Evolutionary conservation across 1,139 yeast genomes (phyloP), one percentile per base, ranked within the genome.

Genomic region (Hanseniaspora sp.): DNA sequence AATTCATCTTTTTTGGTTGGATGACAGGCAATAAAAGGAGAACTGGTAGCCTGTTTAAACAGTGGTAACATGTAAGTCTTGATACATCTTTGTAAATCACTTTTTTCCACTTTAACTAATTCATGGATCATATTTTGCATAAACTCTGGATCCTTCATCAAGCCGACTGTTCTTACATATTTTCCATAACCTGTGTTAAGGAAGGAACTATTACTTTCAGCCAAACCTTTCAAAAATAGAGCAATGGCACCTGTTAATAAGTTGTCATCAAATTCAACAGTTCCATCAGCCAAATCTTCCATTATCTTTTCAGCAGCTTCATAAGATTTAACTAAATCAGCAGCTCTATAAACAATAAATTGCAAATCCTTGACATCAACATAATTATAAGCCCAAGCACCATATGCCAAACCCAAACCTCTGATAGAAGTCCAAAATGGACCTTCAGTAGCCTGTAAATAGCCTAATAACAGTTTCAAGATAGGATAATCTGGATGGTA

Each of bases 381-480:
- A 60, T 76, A 75, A 54, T 79, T 73, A 34, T 74, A 66, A 59
- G 87, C 74, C 55, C 71, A 74, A 1, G 92, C 94, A 35, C 96
- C 96, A 67, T 94, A 94, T 0, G 97, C 97, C 54, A 87, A 73
- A 1, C 99, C 99, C 1, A 90, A 78, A 41, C 99, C 99, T 69
- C 99, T 79, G 42, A 94, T 86, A 52, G 94, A 95, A 64, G 88
- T 78, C 97, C 98, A 92, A 60, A 92, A 83, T 40, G 98, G 97
- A 1, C 99, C 99, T 68, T 94, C 99, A 29, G 87, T 87, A 33
- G 90, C 85, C 60, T 83, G 83, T 57, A 94, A 72, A 63, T 82
- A 85, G 56, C 85, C 90, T 11, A 84, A 75, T 7, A 92, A 87
- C 23, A 92, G 74, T 0, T 83, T 76, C 48, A 92, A 75, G 31